These are phyloP conservation scores for Hymenoscyphus fructigenus DNA, from an alignment of 2,329 filamentous ascomycete species.

Conservation along the genomic window DNA sequence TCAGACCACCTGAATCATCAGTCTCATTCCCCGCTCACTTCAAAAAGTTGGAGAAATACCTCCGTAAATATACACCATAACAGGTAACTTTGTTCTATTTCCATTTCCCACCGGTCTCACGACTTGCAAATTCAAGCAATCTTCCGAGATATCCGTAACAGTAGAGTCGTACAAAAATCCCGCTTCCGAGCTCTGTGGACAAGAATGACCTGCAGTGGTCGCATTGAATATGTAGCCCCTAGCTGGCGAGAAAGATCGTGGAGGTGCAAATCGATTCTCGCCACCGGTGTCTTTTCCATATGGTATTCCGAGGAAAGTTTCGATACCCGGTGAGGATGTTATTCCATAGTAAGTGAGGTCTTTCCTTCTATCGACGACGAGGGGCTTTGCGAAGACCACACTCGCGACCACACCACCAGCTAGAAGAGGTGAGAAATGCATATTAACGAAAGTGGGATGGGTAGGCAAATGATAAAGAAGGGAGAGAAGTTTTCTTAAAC, in stretches of 20 bases:
- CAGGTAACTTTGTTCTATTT: slow-evolving; percentile 57
- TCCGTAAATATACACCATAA: slow-evolving; percentile 68
- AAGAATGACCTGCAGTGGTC: slow-evolving; percentile 43
- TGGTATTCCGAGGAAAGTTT: slow-evolving; percentile 48
- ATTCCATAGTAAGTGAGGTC: slow-evolving; percentile 45
- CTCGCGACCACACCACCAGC: neutral
- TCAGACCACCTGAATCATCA: slow-evolving; percentile 17
- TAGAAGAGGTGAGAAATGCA: neutral
- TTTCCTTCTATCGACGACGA: slow-evolving; percentile 24
- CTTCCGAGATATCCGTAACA: slow-evolving; percentile 49
- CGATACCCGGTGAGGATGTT: slow-evolving; percentile 42
- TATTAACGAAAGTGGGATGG: neutral
- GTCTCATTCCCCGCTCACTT: neutral
- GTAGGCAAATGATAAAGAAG: too few relatives aligned
- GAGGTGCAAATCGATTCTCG: slow-evolving; percentile 47
- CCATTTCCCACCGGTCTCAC: slow-evolving; percentile 56
- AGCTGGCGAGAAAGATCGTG: slow-evolving; percentile 37
- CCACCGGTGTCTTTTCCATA: slow-evolving; percentile 49
- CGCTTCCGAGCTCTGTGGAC: slow-evolving; percentile 43
- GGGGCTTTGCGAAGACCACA: slow-evolving; percentile 8
- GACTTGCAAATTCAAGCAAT: slow-evolving; percentile 59
- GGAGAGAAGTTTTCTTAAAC: too few relatives aligned
- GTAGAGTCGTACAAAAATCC: slow-evolving; percentile 39
- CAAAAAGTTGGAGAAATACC: slow-evolving; percentile 42
- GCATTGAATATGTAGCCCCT: slow-evolving; percentile 41